These are phyloP conservation scores for Vitis cinerea DNA, from an alignment of 164 flowering plant genomes.

Conservation along the genomic window DNA sequence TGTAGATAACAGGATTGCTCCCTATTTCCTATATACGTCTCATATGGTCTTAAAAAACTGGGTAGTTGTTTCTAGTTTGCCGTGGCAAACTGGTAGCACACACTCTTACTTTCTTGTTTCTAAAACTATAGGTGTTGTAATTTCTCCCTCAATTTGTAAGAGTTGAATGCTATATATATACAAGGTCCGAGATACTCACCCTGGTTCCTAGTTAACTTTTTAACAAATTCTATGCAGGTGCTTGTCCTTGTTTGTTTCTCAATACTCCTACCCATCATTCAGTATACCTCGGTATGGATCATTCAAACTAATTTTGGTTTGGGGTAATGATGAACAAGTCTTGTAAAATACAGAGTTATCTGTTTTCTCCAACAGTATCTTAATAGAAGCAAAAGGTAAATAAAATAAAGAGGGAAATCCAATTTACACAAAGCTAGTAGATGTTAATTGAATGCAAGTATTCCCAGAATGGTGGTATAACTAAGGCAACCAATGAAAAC, in stretches of 20 bases:
- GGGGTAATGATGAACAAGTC: too few relatives aligned
- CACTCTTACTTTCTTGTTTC: neutral
- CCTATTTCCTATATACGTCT: neutral
- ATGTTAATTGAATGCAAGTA: constrained; percentile 10
- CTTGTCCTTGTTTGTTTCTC: neutral
- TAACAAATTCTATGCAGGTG: neutral
- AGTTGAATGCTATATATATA: constrained; percentile 3
- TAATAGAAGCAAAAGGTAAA: neutral
- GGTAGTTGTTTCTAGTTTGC: constrained; percentile 4
- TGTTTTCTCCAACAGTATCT: too few relatives aligned
- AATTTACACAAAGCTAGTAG: constrained; percentile 20
- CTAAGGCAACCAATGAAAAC: constrained; percentile 7
- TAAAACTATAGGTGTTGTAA: constrained; percentile 21
- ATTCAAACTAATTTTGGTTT: neutral
- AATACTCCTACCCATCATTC: too few relatives aligned
- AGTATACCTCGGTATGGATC: neutral
- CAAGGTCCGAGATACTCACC: constrained; percentile 9
- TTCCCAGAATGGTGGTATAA: constrained; percentile 7
- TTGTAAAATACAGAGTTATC: too few relatives aligned
- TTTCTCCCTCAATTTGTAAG: constrained; percentile 21
- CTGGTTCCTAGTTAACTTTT: neutral
- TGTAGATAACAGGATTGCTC: neutral
- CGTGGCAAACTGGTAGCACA: neutral
- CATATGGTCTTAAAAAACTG: constrained; percentile 3
- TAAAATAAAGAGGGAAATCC: constrained; percentile 11